Evolutionary conservation across 495 filamentous ascomycete genomes (phyloP).

Genomic region (Oleoguttula mirabilis): DNA sequence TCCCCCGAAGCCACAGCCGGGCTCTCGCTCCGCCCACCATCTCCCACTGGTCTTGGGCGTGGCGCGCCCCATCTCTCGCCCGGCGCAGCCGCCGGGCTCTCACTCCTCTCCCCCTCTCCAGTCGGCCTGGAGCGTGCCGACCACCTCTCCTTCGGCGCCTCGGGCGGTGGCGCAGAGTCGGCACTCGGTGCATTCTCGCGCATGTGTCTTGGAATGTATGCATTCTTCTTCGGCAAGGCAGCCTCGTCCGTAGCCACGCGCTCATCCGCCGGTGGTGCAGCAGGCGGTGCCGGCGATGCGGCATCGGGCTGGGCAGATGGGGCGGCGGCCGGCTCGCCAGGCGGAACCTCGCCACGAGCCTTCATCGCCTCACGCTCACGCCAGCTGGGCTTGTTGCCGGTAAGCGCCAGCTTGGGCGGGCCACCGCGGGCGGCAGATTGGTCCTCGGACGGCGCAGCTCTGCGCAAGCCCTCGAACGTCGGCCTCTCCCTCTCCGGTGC

Average conservation of each 20-base stretch:
- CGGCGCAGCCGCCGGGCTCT: constrained; percentile 3
- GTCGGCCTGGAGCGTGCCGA: background rate
- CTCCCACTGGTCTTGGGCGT: constrained; percentile 12
- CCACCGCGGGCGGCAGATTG: constrained; percentile 27
- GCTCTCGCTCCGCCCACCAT: constrained; percentile 4
- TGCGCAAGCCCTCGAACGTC: constrained; percentile 14
- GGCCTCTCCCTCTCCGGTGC: constrained; percentile 26
- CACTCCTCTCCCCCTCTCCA: constrained; percentile 15
- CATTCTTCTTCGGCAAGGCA: constrained; percentile 15
- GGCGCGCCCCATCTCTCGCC: constrained; percentile 2
- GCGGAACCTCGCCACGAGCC: constrained; percentile 28
- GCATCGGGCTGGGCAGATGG: too few relatives aligned
- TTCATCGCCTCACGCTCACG: constrained; percentile 73
- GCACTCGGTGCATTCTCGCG: constrained; percentile 15
- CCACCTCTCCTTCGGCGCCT: constrained; percentile 15
- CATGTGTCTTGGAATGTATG: constrained; percentile 29
- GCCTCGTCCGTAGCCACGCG: constrained; percentile 19
- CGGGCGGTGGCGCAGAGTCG: constrained; percentile 7
- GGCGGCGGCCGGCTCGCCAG: constrained; percentile 9
- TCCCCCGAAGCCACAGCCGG: constrained; percentile 9
- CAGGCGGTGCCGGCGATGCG: constrained; percentile 9
- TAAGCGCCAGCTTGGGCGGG: constrained; percentile 58
- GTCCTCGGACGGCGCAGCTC: constrained; percentile 10
- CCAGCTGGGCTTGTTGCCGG: constrained; percentile 56
- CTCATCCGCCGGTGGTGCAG: constrained; percentile 22